phyloP scores from a whole-genome alignment of 2,329 filamentous ascomycete species.

The Phialophora chinensis region DNA sequence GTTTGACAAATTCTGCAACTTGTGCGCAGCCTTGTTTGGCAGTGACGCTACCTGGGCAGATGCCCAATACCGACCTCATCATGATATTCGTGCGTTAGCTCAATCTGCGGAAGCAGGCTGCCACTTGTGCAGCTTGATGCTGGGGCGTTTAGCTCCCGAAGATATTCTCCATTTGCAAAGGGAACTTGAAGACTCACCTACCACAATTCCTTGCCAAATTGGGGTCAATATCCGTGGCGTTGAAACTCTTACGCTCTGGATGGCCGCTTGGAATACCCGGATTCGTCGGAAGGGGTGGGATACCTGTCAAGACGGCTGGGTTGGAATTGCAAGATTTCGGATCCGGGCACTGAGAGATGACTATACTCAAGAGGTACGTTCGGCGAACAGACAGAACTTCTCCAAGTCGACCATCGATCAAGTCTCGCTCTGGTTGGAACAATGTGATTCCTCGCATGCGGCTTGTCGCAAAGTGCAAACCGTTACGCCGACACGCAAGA shows the following conservation, averaged over 20 bases:
- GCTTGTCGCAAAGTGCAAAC: neutral
- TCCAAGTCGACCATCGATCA: neutral
- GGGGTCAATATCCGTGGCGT: constrained; percentile 5
- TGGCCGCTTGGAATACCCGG: constrained; percentile 3
- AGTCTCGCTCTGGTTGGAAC: constrained; percentile 1
- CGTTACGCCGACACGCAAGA: neutral
- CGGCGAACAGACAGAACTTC: neutral
- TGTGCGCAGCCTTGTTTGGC: neutral
- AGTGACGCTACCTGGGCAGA: neutral
- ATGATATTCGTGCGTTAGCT: constrained; percentile 6
- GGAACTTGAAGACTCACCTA: neutral
- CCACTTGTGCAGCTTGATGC: constrained; percentile 7
- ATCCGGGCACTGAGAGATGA: constrained; percentile 5
- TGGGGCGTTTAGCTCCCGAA: neutral
- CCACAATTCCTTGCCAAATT: neutral
- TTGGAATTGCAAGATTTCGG: constrained; percentile 5
- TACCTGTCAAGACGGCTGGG: neutral
- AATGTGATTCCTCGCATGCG: constrained; percentile 3
- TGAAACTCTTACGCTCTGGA: neutral
- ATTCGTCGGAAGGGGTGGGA: constrained; percentile 4
- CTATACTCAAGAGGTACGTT: constrained; percentile 4
- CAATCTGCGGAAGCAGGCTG: neutral
- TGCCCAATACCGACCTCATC: constrained; percentile 1
- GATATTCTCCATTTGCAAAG: constrained; percentile 3
- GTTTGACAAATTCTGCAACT: neutral